These are phyloP conservation scores for Tritrichomonas musculus DNA, from an alignment of 208 protist species.

Conservation along the genomic window DNA sequence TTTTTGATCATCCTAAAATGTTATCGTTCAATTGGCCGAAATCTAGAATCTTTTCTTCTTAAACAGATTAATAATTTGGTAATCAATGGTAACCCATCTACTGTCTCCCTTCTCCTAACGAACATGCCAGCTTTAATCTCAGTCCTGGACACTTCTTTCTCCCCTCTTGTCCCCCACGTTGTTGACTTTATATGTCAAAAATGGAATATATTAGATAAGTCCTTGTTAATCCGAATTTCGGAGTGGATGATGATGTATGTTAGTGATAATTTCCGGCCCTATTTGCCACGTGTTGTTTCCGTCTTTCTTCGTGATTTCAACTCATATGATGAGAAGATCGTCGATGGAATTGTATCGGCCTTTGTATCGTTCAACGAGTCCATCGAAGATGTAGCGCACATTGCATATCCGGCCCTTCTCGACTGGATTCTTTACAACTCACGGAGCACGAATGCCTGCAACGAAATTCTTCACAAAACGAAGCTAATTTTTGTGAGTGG, in stretches of 20 bases:
- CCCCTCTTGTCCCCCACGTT: slow-evolving; percentile 7
- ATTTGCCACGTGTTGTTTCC: background rate
- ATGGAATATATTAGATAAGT: background rate
- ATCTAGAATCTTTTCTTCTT: background rate
- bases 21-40: background rate
- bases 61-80: slow-evolving; percentile 12
- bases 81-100: background rate
- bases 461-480: background rate
- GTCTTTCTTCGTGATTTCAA: background rate
- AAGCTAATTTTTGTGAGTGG: background rate
- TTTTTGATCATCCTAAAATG: background rate
- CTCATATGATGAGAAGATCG: background rate
- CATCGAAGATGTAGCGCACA: background rate
- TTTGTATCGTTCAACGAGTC: background rate
- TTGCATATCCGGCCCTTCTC: background rate
- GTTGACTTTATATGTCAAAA: slow-evolving; percentile 22
- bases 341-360: background rate
- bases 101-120: background rate
- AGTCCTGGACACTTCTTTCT: background rate
- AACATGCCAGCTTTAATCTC: background rate
- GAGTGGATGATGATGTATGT: background rate
- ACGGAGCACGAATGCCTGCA: background rate
- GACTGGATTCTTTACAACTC: background rate
- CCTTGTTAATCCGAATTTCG: background rate
- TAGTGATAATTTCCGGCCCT: background rate